Base-by-base conservation (phyloP, 2,329 filamentous ascomycete genomes). In the Grosmannia penicillata region DNA sequence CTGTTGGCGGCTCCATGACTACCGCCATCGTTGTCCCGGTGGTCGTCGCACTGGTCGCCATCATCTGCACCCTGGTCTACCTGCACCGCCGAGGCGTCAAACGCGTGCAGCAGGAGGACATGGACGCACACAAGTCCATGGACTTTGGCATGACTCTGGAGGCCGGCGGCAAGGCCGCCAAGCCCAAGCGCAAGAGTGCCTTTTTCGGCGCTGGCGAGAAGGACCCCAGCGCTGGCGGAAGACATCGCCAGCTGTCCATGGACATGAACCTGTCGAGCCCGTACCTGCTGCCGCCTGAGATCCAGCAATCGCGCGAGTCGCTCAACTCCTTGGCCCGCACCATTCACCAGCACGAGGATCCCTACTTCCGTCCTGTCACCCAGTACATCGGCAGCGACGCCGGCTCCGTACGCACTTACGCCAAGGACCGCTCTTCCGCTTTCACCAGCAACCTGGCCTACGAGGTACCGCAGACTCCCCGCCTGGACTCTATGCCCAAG, bases 61-160 rank as follows among this genome's bases (percentile, higher is more conserved):
- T 82, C 17, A 55, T 80, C 1, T 53, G 75, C 34, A 70, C 85
- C 1, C 62, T 95, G 28, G 52, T 87, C 46, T 79, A 77, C 52
- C 69, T 98, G 26, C 87, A 95, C 54, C 75, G 84, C 37, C 72
- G 84, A 55, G 81, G 85, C 51, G 60, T 82, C 28, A 75, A 71
- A 54, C 85, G 75, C 51, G 67, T 85, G 45, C 66, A 67, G 39
- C 62, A 68, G 42, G 91, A 98, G 60, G 91, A 98, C 60, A 68
- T 81, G 45, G 87, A 95, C 57, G 83, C 84, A 48, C 84, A 93
- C 58, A 87, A 81, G 53, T 91, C 85, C 1, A 70, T 96, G 53
- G 91, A 98, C 56, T 98, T 95, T 54, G 91, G 91, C 26, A 60
- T 95, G 53, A 84, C 61, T 27, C 60, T 80, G 40, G 57, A 63